Conservation (phyloP, 345 rosid genomes). For the Bretschneidera sinensis region DNA sequence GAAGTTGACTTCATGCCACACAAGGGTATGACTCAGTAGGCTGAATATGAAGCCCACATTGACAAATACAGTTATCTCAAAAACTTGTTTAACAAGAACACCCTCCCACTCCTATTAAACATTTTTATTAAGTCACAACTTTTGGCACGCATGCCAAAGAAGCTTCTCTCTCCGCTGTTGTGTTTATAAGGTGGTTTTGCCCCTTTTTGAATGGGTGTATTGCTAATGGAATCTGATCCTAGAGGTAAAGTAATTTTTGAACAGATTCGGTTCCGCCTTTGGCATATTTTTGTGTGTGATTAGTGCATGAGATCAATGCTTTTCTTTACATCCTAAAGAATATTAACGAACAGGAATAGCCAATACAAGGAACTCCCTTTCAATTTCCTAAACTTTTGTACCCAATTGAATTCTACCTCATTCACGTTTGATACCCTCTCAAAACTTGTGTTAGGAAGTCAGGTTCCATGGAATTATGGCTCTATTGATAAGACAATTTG, state of each 20-base stretch:
- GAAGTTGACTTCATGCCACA: background rate
- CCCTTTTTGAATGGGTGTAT: background rate
- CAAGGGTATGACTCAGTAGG: background rate
- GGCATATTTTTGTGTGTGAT: constrained; percentile 6
- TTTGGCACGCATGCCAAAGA: constrained; percentile 29
- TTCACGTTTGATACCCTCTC: background rate
- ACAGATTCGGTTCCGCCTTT: constrained; percentile 16
- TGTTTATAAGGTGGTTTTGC: constrained; percentile 4
- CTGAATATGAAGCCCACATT: background rate
- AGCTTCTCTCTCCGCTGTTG: constrained; percentile 22
- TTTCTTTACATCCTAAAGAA: background rate
- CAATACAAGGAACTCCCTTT: background rate
- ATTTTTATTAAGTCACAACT: constrained; percentile 6
- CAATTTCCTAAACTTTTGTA: background rate
- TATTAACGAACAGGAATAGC: constrained; percentile 7
- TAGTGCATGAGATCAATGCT: constrained; percentile 2
- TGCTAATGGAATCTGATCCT: constrained; percentile 35
- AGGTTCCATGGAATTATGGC: too few species aligned
- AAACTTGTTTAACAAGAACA: background rate
- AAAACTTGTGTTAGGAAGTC: too few species aligned
- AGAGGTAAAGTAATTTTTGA: constrained; percentile 16
- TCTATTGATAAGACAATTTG: too few species aligned
- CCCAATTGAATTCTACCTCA: background rate
- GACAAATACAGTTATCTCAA: background rate
- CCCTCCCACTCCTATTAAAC: background rate